phyloP scores from a whole-genome alignment of 225 moss, liverwort and hornwort genomes.

The Pseudoscleropodium purum region DNA sequence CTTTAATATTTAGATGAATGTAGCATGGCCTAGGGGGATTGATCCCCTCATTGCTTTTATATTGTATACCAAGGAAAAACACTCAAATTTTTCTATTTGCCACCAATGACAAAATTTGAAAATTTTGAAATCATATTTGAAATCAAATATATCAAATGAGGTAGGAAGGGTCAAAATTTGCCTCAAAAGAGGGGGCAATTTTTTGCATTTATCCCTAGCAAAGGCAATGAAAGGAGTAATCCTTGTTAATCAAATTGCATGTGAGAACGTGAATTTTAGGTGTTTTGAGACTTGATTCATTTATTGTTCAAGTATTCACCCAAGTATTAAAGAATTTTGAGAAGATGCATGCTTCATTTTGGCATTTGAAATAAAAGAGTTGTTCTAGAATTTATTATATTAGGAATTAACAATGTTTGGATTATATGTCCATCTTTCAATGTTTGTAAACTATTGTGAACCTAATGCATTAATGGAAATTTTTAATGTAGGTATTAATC shows the following conservation, averaged over 20 bases:
- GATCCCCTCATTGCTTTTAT: rapidly evolving
- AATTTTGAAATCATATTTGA: not conserved
- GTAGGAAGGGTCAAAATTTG: not conserved
- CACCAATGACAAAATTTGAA: too few species aligned
- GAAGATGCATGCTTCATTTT: not conserved
- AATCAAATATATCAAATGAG: not conserved
- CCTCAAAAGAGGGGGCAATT: not conserved
- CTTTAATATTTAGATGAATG: not conserved
- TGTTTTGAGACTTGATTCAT: not conserved
- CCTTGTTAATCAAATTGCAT: rapidly evolving
- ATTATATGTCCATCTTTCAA: not conserved
- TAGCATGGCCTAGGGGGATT: rapidly evolving
- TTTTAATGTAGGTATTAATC: not conserved
- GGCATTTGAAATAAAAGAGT: not conserved
- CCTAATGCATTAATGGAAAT: not conserved
- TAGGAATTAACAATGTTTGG: not conserved
- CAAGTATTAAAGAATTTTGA: not conserved
- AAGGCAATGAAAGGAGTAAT: too few species aligned
- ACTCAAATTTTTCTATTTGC: too few species aligned
- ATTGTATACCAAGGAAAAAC: too few species aligned
- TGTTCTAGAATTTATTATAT: not conserved
- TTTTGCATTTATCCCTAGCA: not conserved
- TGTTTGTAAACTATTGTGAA: not conserved
- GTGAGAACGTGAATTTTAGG: rapidly evolving
- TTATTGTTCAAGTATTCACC: not conserved